Evolutionary conservation across 2,329 filamentous ascomycete species (phyloP), one percentile per base, ranked within the genome.

Genomic region (Ophiocordyceps camponoti-rufipedis): DNA sequence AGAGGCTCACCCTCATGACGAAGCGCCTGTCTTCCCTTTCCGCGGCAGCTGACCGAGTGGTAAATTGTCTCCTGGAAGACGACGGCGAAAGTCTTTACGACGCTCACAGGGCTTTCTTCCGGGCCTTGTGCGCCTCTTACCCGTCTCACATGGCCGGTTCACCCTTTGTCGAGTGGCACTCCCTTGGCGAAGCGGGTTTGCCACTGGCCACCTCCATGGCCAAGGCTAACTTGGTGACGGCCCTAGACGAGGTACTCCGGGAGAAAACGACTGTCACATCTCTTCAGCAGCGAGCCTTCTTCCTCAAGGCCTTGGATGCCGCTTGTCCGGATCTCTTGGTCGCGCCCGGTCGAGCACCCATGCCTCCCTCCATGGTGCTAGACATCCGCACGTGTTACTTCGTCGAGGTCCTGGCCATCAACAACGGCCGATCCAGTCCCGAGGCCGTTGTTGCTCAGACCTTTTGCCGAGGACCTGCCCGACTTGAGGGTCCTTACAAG

Each of bases 341-440:
- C 11, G 46, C 52, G 4, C 50, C 51, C 2, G 47, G 49, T 3
- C 42, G 48, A 13, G 44, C 49, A 32, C 45, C 49, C 5, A 44
- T 48, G 32, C 43, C 52, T 12, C 50, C 51, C 13, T 39, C 56
- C 4, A 48, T 62, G 8, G 58, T 58, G 3, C 50, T 68, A 23
- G 52, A 59, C 4, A 57, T 68, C 28, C 64, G 65, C 41, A 65
- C 62, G 0, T 57, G 58, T 43, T 51, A 54, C 35, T 51, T 60
- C 41, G 57, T 68, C 18, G 55, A 58, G 40, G 42, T 33, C 2
- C 47, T 63, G 2, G 53, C 52, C 6, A 41, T 28, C 1, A 42
- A 44, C 6, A 44, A 42, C 0, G 29, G 31, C 3, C 47, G 54
- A 5, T 47, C 31, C 4, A 46, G 54, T 32, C 47, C 50, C 14